Evolutionary conservation across 2,329 filamentous ascomycete species (phyloP).

Genomic region (Chalaropsis thielavioides): DNA sequence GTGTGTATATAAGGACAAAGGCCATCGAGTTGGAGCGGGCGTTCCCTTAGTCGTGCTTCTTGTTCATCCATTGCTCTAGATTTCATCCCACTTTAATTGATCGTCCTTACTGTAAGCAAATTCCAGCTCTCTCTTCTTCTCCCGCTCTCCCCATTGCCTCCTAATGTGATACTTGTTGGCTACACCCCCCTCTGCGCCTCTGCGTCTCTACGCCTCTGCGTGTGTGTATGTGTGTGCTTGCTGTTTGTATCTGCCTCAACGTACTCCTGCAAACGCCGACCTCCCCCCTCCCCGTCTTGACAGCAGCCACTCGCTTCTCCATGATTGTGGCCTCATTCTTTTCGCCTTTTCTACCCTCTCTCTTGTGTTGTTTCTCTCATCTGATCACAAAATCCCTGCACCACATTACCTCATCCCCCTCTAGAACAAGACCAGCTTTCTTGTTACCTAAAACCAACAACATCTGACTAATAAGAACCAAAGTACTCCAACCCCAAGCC

Average conservation of each 20-base stretch:
- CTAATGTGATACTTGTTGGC: not conserved
- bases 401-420: slow-evolving; percentile 10
- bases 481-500: slow-evolving; percentile 14
- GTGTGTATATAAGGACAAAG: not conserved
- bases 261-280: not conserved
- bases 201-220: too few relatives aligned
- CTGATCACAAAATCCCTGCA: slow-evolving; percentile 14
- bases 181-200: not conserved
- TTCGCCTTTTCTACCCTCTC: not conserved
- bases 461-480: slow-evolving; percentile 23
- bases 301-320: slow-evolving; percentile 5
- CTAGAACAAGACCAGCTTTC: slow-evolving; percentile 16
- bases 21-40: too few relatives aligned
- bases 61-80: not conserved
- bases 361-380: not conserved
- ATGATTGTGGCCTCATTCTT: not conserved
- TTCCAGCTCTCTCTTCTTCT: not conserved
- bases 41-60: not conserved
- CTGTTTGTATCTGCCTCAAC: not conserved
- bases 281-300: not conserved
- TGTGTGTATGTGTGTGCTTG: not conserved
- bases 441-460: slow-evolving; percentile 22
- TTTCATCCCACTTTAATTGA: slow-evolving; percentile 2
- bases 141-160: not conserved
- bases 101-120: not conserved